Base-by-base conservation (phyloP, 2,329 filamentous ascomycete genomes). In the Epichloe coenophiala region DNA sequence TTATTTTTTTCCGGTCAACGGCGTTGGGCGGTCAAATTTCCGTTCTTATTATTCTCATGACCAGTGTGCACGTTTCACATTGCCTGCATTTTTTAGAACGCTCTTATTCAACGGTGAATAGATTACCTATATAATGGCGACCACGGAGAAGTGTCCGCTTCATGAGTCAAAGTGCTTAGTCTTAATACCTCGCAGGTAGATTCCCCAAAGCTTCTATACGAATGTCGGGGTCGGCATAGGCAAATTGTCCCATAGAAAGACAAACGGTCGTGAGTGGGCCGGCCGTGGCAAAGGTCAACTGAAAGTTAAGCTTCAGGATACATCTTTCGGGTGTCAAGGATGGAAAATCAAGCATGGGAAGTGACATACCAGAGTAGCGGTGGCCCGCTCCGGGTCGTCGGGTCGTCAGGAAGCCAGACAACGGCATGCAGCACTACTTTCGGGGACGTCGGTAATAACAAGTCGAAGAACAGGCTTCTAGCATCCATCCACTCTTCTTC, bases 1-100 rank as follows among this genome's bases (percentile, higher is more conserved):
- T 27, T n/a, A n/a, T n/a, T 27, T 27, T 27, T 27, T 27, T 33
- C 23, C 12, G 3, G 27, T 38, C 9, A 23, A 15, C 42, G 45
- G 42, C 40, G 41, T 48, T 45, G 35, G 49, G 46, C 45, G 46
- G 50, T 40, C 50, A 37, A 31, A 17, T 21, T 13, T 35, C n/a
- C 8, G 33, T 33, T 19, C 9, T 40, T 12, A 17, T 15, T 37
- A 33, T 40, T 43, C 13, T 31, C 31, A 31, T 31, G 33, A 15
- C 23, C 41, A 39, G 45, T 33, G 31, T 38, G 49, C 40, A 42
- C 50, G 27, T 15, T 37, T 36, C 27, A 47, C 35, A 21, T 42
- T 41, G 27, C 31, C 35, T 48, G 38, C 39, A 45, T 39, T 48
- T 11, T 23, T 23, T 41, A 45, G 41, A 40, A 48, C 36, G 35